Base-by-base conservation (phyloP, 768 basidiomycete species). In the Kwoniella dejecticola region DNA sequence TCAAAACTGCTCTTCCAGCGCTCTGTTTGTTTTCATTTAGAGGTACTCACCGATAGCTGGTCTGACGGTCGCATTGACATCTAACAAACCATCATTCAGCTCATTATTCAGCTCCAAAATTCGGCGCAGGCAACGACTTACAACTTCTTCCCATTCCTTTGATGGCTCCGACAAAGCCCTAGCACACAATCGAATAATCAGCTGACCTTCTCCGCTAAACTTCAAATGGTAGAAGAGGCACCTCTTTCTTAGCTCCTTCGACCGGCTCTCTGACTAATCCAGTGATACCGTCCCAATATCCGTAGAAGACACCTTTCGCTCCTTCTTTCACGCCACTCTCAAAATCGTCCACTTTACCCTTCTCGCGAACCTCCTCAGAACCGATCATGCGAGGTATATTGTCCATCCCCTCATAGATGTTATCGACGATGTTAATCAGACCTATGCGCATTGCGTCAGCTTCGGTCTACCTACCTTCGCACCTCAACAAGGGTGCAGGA, bases 321-420 rank as follows among this genome's bases (percentile, higher is more conserved):
- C 80, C 84, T 65, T 83, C 84, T 53, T 77, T 81, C 6, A 85
- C 62, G 0, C 84, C 84, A 63, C 78, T 81, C 10, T 64, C 68
- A 50, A 83, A 81, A 57, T 79, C 80, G 0, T 79, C 79, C n/a
- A 84, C 81, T 60, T 81, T 79, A 4, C 81, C 82, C 3, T 75
- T 54, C 54, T 79, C 62, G 6, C 84, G 77, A 6, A 82, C 79
- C 50, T 80, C 68, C 27, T 50, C 29, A 0, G 82, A 82, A 12
- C 84, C 82, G 68, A 81, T 81, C 48, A 79, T 56, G 46, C 78
- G 78, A 1, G 83, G 82, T 1, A 79, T 76, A 45, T 63, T 57
- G 19, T 58, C 62, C 48, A 63, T 57, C 6, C 56, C 62, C 24
- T 63, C 56, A 10, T 46, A 63, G 10, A 63, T n/a, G 19, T 50